phyloP scores from a whole-genome alignment of 768 basidiomycete species.

The Russula dissimulans region DNA sequence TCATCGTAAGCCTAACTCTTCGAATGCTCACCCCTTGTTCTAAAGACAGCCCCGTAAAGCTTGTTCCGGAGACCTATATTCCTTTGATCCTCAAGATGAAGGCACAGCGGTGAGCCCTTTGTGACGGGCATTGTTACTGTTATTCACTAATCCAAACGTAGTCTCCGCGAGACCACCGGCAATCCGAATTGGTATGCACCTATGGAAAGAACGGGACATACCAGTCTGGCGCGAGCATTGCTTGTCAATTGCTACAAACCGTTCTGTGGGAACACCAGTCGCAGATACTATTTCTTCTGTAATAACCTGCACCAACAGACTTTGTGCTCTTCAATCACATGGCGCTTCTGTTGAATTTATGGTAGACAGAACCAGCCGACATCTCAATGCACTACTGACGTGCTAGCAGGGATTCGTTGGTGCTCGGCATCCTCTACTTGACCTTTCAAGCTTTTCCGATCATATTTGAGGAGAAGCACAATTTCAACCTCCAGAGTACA shows the following conservation, averaged over 20 bases:
- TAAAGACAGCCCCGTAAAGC: constrained; percentile 25
- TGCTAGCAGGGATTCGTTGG: constrained; percentile 28
- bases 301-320: constrained; percentile 31
- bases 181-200: constrained; percentile 49
- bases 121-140: neutral
- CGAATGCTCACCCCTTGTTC: neutral
- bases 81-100: constrained; percentile 55
- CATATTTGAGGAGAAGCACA: constrained; percentile 39
- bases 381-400: neutral
- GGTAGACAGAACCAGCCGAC: constrained; percentile 34
- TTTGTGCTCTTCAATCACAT: constrained; percentile 61
- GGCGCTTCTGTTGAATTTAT: constrained; percentile 61
- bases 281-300: neutral
- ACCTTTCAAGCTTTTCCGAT: constrained; percentile 50
- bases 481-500: constrained; percentile 43
- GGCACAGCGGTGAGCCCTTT: constrained; percentile 38
- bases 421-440: constrained; percentile 40
- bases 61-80: constrained; percentile 65
- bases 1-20: constrained; percentile 33
- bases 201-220: constrained; percentile 39
- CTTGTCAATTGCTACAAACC: constrained; percentile 56
- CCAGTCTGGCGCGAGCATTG: constrained; percentile 39
- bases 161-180: constrained; percentile 47
- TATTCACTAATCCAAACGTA: constrained; percentile 18
- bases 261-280: constrained; percentile 44